phyloP scores from a whole-genome alignment of 352 stramenopile genomes.

The Pythium scleroteichum region DNA sequence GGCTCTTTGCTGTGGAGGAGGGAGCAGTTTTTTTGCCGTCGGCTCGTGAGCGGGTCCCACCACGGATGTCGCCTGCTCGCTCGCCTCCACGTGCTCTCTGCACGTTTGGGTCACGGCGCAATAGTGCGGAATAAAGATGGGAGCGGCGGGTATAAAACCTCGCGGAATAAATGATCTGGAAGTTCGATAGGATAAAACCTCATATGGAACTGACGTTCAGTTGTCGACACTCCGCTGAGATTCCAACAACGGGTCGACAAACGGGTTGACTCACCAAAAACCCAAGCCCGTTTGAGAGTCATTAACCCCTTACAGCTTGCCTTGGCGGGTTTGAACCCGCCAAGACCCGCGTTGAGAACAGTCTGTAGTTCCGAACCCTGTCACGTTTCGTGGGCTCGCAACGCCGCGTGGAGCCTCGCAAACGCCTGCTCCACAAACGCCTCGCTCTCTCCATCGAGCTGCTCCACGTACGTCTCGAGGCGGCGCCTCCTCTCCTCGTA shows the following conservation, averaged over 20 bases:
- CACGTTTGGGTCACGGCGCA: slow-evolving; percentile 5
- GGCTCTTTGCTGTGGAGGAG: background rate
- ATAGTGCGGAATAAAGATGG: slow-evolving; percentile 21
- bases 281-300: no score
- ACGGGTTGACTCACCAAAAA: slow-evolving; percentile 4
- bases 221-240: slow-evolving; percentile 6
- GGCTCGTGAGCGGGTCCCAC: background rate
- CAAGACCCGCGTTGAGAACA: no score
- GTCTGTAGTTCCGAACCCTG: slow-evolving; percentile 4
- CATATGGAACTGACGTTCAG: slow-evolving; percentile 18
- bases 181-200: slow-evolving; percentile 29
- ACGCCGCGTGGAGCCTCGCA: background rate
- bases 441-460: slow-evolving; percentile 23
- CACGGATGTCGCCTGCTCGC: slow-evolving; percentile 23
- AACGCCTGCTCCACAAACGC: background rate
- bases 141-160: slow-evolving; percentile 18
- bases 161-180: background rate
- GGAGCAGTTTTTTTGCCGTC: background rate
- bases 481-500: slow-evolving; percentile 21
- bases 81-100: slow-evolving; percentile 18
- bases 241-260: slow-evolving; percentile 19
- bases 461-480: slow-evolving; percentile 30
- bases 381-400: background rate
- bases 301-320: background rate
- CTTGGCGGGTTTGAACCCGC: background rate